Evolutionary conservation across 108 stramenopile genomes (phyloP).

Genomic region (Nannochloropsis granulata): DNA sequence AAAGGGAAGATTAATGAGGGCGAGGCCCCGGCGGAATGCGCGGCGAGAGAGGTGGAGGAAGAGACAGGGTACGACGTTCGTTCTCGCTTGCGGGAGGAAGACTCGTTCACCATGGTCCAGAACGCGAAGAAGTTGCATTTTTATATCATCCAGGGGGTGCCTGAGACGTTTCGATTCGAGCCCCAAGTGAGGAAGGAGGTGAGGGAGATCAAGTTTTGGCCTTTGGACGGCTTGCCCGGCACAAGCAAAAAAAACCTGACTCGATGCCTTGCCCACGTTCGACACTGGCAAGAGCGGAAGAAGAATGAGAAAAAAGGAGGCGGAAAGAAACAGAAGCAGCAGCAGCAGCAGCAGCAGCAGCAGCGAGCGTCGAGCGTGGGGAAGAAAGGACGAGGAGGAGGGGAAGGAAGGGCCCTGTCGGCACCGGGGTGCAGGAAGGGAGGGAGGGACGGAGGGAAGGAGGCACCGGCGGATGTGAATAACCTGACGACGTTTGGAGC

Average conservation of each 20-base stretch:
- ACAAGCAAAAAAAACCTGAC: background rate
- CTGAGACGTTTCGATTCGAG: background rate
- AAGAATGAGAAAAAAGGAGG: too few relatives aligned
- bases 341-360: background rate
- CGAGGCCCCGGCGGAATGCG: constrained; percentile 20
- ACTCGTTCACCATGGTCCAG: background rate
- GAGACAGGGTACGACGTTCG: constrained; percentile 23
- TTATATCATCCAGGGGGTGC: background rate
- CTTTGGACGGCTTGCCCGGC: background rate
- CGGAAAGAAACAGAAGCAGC: background rate
- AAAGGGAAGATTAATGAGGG: constrained; percentile 36
- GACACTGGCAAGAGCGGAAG: background rate
- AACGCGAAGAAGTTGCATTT: background rate
- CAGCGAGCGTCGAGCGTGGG: background rate
- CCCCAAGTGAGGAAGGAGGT: background rate
- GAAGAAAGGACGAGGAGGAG: background rate
- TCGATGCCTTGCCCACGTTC: background rate
- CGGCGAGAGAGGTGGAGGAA: constrained; percentile 32
- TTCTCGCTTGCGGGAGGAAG: background rate
- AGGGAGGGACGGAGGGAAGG: background rate
- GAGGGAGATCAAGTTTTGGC: background rate
- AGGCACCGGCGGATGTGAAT: background rate
- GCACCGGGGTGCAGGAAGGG: background rate
- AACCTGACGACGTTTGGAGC: background rate
- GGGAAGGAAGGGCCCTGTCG: background rate